These are phyloP conservation scores for Huiozyma naganishii DNA, from an alignment of 805 yeast species.

Conservation along the genomic window DNA sequence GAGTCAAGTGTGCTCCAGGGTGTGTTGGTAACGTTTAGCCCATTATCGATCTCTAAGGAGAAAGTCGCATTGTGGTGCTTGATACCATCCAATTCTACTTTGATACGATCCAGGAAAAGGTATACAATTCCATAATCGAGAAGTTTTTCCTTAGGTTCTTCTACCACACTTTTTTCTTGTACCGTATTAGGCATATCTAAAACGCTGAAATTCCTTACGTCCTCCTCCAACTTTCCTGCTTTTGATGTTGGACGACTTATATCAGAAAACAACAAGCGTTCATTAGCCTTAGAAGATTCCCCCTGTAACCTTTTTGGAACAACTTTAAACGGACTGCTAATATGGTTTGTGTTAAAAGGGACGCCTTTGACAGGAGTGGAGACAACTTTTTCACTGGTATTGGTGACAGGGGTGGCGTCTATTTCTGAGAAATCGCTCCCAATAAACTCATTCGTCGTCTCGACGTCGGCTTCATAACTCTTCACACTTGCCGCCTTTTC, in stretches of 20 bases:
- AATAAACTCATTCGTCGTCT: background rate
- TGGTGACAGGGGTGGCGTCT: background rate
- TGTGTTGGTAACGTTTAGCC: slow-evolving; percentile 67
- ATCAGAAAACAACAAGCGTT: background rate
- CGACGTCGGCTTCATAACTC: slow-evolving; percentile 13
- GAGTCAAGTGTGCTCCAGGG: slow-evolving; percentile 32
- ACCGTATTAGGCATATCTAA: background rate
- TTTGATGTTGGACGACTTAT: background rate
- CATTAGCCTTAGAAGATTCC: background rate
- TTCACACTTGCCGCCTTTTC: slow-evolving; percentile 14
- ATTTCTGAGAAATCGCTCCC: slow-evolving; percentile 2
- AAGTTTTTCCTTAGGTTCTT: background rate
- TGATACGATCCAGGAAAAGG: slow-evolving; percentile 38
- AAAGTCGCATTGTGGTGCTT: slow-evolving; percentile 37
- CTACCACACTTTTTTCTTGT: background rate
- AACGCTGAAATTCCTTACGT: background rate
- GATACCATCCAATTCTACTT: slow-evolving; percentile 39
- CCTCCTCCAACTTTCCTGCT: background rate
- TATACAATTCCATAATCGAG: slow-evolving; percentile 40
- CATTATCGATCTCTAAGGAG: slow-evolving; percentile 57
- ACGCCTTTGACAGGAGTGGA: background rate
- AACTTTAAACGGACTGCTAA: slow-evolving; percentile 23
- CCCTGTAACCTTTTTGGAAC: slow-evolving; percentile 3
- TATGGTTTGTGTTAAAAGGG: slow-evolving; percentile 5
- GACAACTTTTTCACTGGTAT: background rate